Evolutionary conservation across 2,329 filamentous ascomycete species (phyloP).

Genomic region (Diaporthe sp.): DNA sequence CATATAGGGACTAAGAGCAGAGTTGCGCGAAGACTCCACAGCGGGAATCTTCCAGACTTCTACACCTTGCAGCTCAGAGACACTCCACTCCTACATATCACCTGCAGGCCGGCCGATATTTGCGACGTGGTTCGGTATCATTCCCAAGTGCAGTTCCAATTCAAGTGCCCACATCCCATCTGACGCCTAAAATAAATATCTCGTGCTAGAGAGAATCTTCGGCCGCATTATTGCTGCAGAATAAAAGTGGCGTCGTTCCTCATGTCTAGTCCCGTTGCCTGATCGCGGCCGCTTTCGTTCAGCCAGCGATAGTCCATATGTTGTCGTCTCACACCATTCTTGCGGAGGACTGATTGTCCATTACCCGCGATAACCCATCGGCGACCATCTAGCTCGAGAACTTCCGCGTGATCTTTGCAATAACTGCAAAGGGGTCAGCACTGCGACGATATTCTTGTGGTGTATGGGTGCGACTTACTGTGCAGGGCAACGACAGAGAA

Average conservation of each 20-base stretch:
- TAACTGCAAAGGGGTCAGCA: slow-evolving; percentile 71
- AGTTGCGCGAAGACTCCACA: background rate
- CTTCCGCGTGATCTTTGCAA: slow-evolving; percentile 93
- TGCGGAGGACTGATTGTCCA: slow-evolving; percentile 5
- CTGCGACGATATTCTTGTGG: background rate
- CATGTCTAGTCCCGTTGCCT: slow-evolving; percentile 24
- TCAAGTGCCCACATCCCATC: slow-evolving; percentile 35
- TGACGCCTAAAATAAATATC: slow-evolving; percentile 35
- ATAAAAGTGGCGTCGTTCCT: slow-evolving; percentile 18
- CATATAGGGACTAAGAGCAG: background rate
- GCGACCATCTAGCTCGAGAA: slow-evolving; percentile 73
- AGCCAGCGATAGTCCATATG: slow-evolving; percentile 6
- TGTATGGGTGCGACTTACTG: slow-evolving; percentile 72
- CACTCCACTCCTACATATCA: background rate
- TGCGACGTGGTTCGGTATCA: slow-evolving; percentile 28
- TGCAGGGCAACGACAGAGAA: slow-evolving; percentile 98
- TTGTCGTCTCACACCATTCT: background rate
- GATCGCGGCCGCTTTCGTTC: background rate
- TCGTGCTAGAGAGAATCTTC: slow-evolving; percentile 11
- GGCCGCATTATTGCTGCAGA: slow-evolving; percentile 39
- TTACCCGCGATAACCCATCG: slow-evolving; percentile 10
- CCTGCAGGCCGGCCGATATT: background rate
- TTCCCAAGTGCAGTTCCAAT: slow-evolving; percentile 34
- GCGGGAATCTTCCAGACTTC: background rate
- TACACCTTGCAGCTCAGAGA: background rate